These are phyloP conservation scores for Trichosporon asahii DNA, from an alignment of 1,284 basidiomycete species.

Conservation along the genomic window DNA sequence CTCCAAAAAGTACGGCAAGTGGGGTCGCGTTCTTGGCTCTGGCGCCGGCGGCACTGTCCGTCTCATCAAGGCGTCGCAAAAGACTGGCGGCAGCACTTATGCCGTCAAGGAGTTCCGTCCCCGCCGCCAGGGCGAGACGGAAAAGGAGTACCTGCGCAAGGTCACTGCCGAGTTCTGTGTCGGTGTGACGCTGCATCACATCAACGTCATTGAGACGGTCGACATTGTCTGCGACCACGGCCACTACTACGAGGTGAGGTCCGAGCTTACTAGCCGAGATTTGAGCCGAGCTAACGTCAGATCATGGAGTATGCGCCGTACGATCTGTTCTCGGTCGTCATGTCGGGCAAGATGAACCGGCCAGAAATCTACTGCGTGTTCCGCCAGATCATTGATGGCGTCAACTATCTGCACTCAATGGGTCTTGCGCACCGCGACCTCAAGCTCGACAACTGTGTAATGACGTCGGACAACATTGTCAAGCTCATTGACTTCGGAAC, in stretches of 20 bases:
- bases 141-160: constrained; percentile 99
- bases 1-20: constrained; percentile 98
- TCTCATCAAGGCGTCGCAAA: constrained; percentile 80
- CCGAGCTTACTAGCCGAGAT: constrained; percentile 11
- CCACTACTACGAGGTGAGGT: constrained; percentile 89
- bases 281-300: constrained; percentile 52
- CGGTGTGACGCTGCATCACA: constrained; percentile 88
- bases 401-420: constrained; percentile 95
- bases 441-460: constrained; percentile 99
- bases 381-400: constrained; percentile 96
- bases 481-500: constrained; percentile 99
- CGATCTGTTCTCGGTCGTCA: constrained; percentile 98
- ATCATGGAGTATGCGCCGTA: constrained; percentile 99
- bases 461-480: constrained; percentile 89
- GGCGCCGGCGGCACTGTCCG: constrained; percentile 97
- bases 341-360: constrained; percentile 97
- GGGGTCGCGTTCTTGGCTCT: constrained; percentile 90
- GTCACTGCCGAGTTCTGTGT: constrained; percentile 98
- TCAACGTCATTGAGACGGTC: constrained; percentile 96
- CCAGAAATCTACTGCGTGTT: constrained; percentile 99
- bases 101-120: constrained; percentile 98
- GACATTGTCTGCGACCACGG: constrained; percentile 98
- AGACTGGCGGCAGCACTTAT: constrained; percentile 77
- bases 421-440: constrained; percentile 97
- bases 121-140: constrained; percentile 77